phyloP scores from a whole-genome alignment of 192 early-diverging fungal genomes.

The Coemansia aciculifera region DNA sequence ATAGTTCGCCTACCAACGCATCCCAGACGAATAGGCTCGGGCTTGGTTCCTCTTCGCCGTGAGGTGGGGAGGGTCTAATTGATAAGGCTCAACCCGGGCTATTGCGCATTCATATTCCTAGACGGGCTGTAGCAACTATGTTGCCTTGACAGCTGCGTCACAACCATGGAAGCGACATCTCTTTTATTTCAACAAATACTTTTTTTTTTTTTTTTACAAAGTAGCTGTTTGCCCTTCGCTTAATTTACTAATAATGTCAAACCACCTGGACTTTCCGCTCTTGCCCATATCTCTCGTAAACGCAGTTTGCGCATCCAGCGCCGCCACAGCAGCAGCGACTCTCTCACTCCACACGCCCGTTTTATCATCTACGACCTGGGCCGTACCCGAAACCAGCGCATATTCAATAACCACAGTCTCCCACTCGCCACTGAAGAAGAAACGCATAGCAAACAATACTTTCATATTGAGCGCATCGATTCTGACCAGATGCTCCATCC shows the following conservation, averaged over 20 bases:
- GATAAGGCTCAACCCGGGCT: slow-evolving; percentile 18
- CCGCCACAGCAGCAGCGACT: slow-evolving; percentile 15
- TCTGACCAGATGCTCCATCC: slow-evolving; percentile 29
- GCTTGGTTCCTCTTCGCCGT: slow-evolving; percentile 7
- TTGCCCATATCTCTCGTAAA: slow-evolving; percentile 54
- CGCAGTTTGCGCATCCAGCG: slow-evolving; percentile 32
- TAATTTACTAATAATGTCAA: slow-evolving; percentile 29
- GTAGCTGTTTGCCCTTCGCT: slow-evolving; percentile 11
- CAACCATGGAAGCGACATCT: slow-evolving; percentile 47
- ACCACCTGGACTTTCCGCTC: slow-evolving; percentile 48
- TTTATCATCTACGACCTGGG: slow-evolving; percentile 12
- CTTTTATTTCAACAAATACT: not conserved
- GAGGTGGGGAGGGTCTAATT: not conserved
- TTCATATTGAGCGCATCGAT: slow-evolving; percentile 19
- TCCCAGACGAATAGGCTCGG: slow-evolving; percentile 48
- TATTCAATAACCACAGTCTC: slow-evolving; percentile 27
- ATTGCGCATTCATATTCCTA: slow-evolving; percentile 54
- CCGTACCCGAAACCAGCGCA: slow-evolving; percentile 28
- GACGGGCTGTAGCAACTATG: slow-evolving; percentile 45
- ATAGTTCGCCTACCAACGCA: slow-evolving; percentile 43
- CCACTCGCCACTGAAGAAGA: slow-evolving; percentile 7
- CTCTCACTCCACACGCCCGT: slow-evolving; percentile 14
- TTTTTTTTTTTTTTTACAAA: slow-evolving; percentile 14
- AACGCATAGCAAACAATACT: slow-evolving; percentile 24
- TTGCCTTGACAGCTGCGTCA: slow-evolving; percentile 47